Conservation (phyloP, 352 stramenopile species). For the Bremia lactucae region DNA sequence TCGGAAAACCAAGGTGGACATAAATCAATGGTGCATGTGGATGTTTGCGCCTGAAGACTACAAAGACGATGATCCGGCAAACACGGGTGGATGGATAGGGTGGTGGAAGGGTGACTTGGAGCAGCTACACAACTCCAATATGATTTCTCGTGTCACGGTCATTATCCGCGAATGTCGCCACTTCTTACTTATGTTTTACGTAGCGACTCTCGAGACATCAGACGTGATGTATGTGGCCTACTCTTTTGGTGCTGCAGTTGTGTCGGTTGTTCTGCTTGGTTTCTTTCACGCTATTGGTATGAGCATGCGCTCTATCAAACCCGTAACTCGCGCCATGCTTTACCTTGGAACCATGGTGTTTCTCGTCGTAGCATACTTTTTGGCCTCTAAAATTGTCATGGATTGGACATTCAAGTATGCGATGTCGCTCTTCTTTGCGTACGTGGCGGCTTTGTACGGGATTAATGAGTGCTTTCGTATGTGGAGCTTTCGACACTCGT, state of each 20-base stretch:
- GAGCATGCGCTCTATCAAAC: constrained; percentile 33
- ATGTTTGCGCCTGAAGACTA: constrained; percentile 60
- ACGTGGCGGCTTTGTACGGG: constrained; percentile 47
- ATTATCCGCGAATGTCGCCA: constrained; percentile 59
- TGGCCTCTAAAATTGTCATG: constrained; percentile 31
- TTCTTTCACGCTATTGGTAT: constrained; percentile 32
- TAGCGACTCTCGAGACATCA: constrained; percentile 37
- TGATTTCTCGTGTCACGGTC: constrained; percentile 61
- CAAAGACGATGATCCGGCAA: constrained; percentile 48
- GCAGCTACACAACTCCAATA: constrained; percentile 50
- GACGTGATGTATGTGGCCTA: constrained; percentile 42
- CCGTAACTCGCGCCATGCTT: constrained; percentile 31
- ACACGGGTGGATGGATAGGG: constrained; percentile 59
- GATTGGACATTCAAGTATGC: constrained; percentile 29
- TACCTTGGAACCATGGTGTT: constrained; percentile 31
- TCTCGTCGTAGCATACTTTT: constrained; percentile 33
- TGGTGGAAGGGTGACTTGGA: constrained; percentile 65
- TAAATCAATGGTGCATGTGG: constrained; percentile 48
- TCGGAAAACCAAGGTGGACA: constrained; percentile 64
- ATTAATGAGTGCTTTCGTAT: constrained; percentile 69
- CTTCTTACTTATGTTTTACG: constrained; percentile 70
- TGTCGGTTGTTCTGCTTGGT: constrained; percentile 38
- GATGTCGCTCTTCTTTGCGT: constrained; percentile 54
- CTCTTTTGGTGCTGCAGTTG: constrained; percentile 35
- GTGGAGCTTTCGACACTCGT: constrained; percentile 51